Base-by-base conservation (phyloP, 2,329 filamentous ascomycete species). In the Trichoderma atrobrunneum region DNA sequence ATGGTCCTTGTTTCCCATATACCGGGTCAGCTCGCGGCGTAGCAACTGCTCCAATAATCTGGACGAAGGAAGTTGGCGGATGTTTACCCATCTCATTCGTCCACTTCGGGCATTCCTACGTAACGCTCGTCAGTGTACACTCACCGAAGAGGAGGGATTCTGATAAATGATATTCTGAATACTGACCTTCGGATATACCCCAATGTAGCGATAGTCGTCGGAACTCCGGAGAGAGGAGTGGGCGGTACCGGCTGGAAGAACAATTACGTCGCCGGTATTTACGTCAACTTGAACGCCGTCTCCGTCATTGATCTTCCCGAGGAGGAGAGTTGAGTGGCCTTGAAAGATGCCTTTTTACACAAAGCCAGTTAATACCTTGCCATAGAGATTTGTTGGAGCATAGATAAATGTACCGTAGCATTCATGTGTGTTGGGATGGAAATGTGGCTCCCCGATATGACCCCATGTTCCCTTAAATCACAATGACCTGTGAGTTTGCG, bases 361-460 rank as follows among this genome's bases (percentile, higher is more conserved):
- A 34, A 7, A 26, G 3, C 18, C 14, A 30, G 6, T 16, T 24
- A 7, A 6, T 21, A 8, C 12, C 14, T 1, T 16, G 6, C 3
- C 8, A 8, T 10, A 6, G n/a, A 3, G 2, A 11, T 32, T 16
- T 6, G 8, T 24, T 18, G 26, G 7, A 8, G 3, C 12, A 32
- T 36, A 26, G 7, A 7, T 36, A 4, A 30, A 24, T 30, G 2
- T n/a, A 56, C 63, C 63, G 10, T 56, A 66, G 43, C 43, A 56
- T 56, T 66, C 63, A 21, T 66, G 63, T 4, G 63, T 66, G 26
- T 66, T 66, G 32, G 63, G 63, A 10, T 56, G 63, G 26, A 66
- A 66, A 26, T 66, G 63, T 12, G 28, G 14, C 32, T 28, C 51
- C 28, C 30, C 48, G 14, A 66, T 66, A 14, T 66, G 63, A 3